phyloP scores from a whole-genome alignment of 2,329 filamentous ascomycete species.

The Dactylellina cionopaga region DNA sequence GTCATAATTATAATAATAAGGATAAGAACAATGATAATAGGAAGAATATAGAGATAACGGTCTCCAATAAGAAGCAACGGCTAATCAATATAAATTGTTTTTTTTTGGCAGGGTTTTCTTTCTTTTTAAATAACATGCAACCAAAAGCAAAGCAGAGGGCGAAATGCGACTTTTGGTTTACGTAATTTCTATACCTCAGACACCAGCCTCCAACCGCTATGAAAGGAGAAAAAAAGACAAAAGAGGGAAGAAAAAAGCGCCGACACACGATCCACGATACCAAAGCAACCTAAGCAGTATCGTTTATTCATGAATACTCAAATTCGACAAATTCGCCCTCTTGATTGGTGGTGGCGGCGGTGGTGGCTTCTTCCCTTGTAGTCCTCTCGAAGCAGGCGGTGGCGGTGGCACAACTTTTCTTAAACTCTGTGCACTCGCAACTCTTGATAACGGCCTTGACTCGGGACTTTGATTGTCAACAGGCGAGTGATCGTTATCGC shows the following conservation, averaged over 20 bases:
- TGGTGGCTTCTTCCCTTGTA: slow-evolving; percentile 55
- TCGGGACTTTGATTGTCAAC: slow-evolving; percentile 51
- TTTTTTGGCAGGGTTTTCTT: too few species aligned
- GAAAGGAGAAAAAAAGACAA: background rate
- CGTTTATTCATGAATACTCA: slow-evolving; percentile 39
- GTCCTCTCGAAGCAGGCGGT: slow-evolving; percentile 43
- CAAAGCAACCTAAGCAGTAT: too few species aligned
- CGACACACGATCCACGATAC: background rate
- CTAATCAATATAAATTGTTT: too few species aligned
- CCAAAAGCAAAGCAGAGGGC: slow-evolving; percentile 19
- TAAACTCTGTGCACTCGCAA: slow-evolving; percentile 40
- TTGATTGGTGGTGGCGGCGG: slow-evolving; percentile 57
- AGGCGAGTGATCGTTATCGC: slow-evolving; percentile 51
- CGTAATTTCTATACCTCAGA: background rate
- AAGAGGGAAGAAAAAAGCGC: background rate
- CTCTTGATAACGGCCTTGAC: slow-evolving; percentile 47
- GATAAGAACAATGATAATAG: too few species aligned
- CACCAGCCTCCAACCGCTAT: background rate
- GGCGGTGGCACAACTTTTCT: slow-evolving; percentile 54
- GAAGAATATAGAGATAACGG: too few species aligned
- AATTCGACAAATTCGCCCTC: slow-evolving; percentile 37
- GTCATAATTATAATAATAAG: too few species aligned
- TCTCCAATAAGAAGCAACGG: too few species aligned
- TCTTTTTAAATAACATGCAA: too few species aligned
- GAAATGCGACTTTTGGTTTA: background rate